Evolutionary conservation across 2,329 filamentous ascomycete species (phyloP).

Genomic region (Colletotrichum costaricense): DNA sequence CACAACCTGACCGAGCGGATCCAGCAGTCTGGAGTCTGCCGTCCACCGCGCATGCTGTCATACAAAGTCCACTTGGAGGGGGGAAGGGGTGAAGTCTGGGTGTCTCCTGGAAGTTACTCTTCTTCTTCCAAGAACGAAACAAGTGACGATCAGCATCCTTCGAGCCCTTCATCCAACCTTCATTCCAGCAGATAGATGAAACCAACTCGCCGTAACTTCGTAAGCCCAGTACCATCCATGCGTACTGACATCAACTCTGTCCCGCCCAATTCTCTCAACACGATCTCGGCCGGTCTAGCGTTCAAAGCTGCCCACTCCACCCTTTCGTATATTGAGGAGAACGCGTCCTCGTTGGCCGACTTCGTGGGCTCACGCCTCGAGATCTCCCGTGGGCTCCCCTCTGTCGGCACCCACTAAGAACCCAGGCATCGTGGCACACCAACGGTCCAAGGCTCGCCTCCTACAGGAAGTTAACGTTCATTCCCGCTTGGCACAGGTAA

Average conservation of each 20-base stretch:
- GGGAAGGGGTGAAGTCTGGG: constrained; percentile 10
- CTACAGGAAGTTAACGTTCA: not conserved
- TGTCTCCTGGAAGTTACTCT: constrained; percentile 3
- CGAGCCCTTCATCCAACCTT: constrained; percentile 20
- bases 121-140: constrained; percentile 2
- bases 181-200: constrained; percentile 31
- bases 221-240: not conserved
- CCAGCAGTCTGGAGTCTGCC: constrained; percentile 22
- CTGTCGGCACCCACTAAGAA: constrained; percentile 16
- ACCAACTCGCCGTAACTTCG: not conserved
- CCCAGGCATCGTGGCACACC: not conserved
- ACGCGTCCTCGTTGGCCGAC: not conserved
- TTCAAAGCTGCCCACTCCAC: not conserved
- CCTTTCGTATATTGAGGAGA: not conserved
- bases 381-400: not conserved
- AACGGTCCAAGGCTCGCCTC: not conserved
- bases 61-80: constrained; percentile 15
- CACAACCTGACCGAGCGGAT: not conserved
- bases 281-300: constrained; percentile 22
- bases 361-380: not conserved
- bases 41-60: constrained; percentile 23
- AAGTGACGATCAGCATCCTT: constrained; percentile 33
- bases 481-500: constrained; percentile 24
- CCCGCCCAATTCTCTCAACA: not conserved
- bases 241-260: constrained; percentile 8